Conservation (phyloP, 1,284 basidiomycete genomes). For the Meira miltonrushii region DNA sequence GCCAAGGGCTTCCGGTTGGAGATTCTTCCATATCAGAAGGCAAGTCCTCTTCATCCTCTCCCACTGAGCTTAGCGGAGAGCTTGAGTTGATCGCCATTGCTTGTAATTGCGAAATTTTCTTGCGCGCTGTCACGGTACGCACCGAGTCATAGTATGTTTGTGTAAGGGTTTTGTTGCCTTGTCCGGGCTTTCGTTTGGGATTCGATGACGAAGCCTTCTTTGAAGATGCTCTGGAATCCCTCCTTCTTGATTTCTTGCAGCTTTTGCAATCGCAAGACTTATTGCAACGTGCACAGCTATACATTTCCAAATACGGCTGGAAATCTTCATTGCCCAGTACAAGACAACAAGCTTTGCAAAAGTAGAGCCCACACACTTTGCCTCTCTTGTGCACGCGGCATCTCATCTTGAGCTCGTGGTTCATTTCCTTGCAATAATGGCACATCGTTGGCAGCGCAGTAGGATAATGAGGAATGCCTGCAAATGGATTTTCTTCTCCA, state of each 20-base stretch:
- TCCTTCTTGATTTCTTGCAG: background rate
- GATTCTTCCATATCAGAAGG: too few relatives aligned
- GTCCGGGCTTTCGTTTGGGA: too few relatives aligned
- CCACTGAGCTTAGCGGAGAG: too few relatives aligned
- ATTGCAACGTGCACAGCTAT: slow-evolving; percentile 25
- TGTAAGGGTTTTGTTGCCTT: too few relatives aligned
- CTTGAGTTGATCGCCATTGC: too few relatives aligned
- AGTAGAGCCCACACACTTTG: slow-evolving; percentile 18
- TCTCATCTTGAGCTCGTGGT: slow-evolving; percentile 24
- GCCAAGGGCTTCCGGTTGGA: too few relatives aligned
- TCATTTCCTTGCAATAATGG: slow-evolving; percentile 32
- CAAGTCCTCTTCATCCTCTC: too few relatives aligned
- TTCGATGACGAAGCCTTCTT: background rate
- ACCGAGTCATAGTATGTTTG: too few relatives aligned
- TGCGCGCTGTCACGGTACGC: too few relatives aligned
- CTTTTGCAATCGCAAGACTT: slow-evolving; percentile 29
- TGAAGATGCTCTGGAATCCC: background rate
- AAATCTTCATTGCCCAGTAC: slow-evolving; percentile 21
- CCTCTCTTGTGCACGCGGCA: slow-evolving; percentile 16
- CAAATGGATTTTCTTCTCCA: too few relatives aligned
- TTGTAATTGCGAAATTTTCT: too few relatives aligned
- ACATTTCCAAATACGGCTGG: slow-evolving; percentile 16
- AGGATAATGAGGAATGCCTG: too few relatives aligned
- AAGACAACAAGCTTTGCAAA: slow-evolving; percentile 22
- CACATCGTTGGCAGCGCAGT: slow-evolving; percentile 15